phyloP scores from a whole-genome alignment of 495 filamentous ascomycete species.

The Trichodelitschia bisporula region DNA sequence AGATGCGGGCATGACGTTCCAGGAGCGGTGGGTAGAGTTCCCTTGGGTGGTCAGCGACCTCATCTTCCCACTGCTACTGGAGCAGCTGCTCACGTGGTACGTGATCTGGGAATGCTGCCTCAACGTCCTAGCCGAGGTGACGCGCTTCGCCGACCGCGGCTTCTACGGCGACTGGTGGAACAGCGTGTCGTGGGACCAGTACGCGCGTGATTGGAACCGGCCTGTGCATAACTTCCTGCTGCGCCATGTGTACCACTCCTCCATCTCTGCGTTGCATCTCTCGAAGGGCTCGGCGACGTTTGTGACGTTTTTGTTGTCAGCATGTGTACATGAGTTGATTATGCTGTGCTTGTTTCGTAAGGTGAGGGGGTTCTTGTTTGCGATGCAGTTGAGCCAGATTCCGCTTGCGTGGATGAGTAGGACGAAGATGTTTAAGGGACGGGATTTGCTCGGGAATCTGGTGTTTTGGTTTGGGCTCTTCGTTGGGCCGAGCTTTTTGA shows the following conservation, averaged over 20 bases:
- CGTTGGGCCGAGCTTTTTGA: constrained; percentile 44
- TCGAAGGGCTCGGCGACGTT: constrained; percentile 44
- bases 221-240: constrained; percentile 47
- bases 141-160: constrained; percentile 46
- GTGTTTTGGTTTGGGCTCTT: constrained; percentile 55
- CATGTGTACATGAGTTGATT: constrained; percentile 46
- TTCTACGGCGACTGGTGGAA: constrained; percentile 53
- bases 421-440: constrained; percentile 32
- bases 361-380: constrained; percentile 44
- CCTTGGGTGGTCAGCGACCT: constrained; percentile 45
- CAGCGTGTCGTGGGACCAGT: constrained; percentile 34
- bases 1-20: constrained; percentile 29
- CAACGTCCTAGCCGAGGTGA: constrained; percentile 50
- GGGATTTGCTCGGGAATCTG: constrained; percentile 37
- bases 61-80: constrained; percentile 52
- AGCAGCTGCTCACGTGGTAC: constrained; percentile 46
- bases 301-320: constrained; percentile 45
- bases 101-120: constrained; percentile 63
- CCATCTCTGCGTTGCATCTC: constrained; percentile 42
- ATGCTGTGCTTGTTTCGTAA: constrained; percentile 63
- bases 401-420: constrained; percentile 39
- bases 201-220: constrained; percentile 53
- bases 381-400: constrained; percentile 44
- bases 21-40: constrained; percentile 34
- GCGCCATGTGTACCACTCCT: constrained; percentile 50